Base-by-base conservation (phyloP, 2,329 filamentous ascomycete genomes). In the Mycocentrospora acerina region DNA sequence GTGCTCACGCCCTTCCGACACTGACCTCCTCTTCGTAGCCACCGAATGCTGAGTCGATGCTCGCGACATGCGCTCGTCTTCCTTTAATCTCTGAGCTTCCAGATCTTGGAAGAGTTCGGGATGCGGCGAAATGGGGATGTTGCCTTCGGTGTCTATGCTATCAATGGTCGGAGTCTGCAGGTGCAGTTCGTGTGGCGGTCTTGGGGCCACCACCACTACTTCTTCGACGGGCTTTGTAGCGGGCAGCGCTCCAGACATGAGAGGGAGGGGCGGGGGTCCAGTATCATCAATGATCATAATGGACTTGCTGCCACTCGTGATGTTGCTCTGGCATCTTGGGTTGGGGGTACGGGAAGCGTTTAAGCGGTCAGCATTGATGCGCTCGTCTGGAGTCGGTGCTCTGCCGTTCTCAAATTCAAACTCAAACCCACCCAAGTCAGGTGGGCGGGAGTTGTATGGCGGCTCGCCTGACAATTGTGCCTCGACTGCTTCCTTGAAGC, bases 231-330 rank as follows among this genome's bases (percentile, higher is more conserved):
- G 15, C 13, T 48, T 46, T 4, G 40, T 29, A 8, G 26, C 14
- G 3, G 58, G 51, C n/a, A 78, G 57, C 24, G 71, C 71, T 7
- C 74, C 77, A 7, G 76, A 72, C 76, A 82, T 79, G 8, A 70
- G 51, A n/a, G 75, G 63, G 7, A 79, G 69, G 4, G 71, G 69
- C 0, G 83, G 85, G 22, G 60, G 39, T 5, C 81, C 81, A 42
- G 78, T 81, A 47, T 79, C 78, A 53, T 94, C 88, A 24, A 95
- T 82, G 57, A 95, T 94, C 38, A 95, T 78, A 50, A 95, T 94
- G 0, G 89, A 95, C 59, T 90, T 85, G 72, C 88, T 95, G n/a
- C 88, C 87, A 9, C 77, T 76, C 0, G 89, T 93, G 29, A 91
- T 79, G 39, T 73, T 73, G 48, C 78, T 81, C 35, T 72, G 59